Conservation (phyloP, 768 basidiomycete genomes). For the Tephrocybe rancida region DNA sequence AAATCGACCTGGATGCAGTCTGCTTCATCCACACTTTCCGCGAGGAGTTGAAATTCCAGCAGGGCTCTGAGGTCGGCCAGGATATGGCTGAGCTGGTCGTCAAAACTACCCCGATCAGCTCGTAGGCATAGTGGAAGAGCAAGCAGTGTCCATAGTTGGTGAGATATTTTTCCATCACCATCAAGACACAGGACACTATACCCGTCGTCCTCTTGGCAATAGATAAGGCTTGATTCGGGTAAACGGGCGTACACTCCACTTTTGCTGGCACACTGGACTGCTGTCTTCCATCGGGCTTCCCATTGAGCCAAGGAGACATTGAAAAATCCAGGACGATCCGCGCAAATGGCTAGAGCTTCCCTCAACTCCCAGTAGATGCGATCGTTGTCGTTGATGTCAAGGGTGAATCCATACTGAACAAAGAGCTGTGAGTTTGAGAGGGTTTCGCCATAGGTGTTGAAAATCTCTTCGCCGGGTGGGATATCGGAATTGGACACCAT, state of each 20-base stretch:
- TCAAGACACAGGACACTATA: slow-evolving; percentile 37
- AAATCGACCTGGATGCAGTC: not conserved
- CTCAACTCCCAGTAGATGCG: slow-evolving; percentile 43
- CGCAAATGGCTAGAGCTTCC: slow-evolving; percentile 27
- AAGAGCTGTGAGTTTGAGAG: slow-evolving; percentile 69
- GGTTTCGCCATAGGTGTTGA: slow-evolving; percentile 76
- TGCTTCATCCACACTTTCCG: slow-evolving; percentile 12
- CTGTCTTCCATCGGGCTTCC: slow-evolving; percentile 11
- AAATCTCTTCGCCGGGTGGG: slow-evolving; percentile 55
- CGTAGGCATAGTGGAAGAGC: slow-evolving; percentile 26
- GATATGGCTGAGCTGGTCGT: not conserved
- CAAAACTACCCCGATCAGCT: not conserved
- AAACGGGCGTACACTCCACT: slow-evolving; percentile 13
- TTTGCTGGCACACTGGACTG: slow-evolving; percentile 1
- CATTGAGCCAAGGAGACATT: not conserved
- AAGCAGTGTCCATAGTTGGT: slow-evolving; percentile 50
- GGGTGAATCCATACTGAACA: slow-evolving; percentile 69
- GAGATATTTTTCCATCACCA: slow-evolving; percentile 53
- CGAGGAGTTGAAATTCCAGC: slow-evolving; percentile 15
- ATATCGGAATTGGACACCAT: slow-evolving; percentile 68
- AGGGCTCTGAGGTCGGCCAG: slow-evolving; percentile 11
- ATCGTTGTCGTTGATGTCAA: slow-evolving; percentile 77
- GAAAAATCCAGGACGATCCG: slow-evolving; percentile 5
- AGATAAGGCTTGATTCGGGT: slow-evolving; percentile 23
- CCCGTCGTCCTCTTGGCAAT: slow-evolving; percentile 3